These are phyloP conservation scores for Pichia sp. DNA, from an alignment of 1,139 yeast genomes.

Conservation along the genomic window DNA sequence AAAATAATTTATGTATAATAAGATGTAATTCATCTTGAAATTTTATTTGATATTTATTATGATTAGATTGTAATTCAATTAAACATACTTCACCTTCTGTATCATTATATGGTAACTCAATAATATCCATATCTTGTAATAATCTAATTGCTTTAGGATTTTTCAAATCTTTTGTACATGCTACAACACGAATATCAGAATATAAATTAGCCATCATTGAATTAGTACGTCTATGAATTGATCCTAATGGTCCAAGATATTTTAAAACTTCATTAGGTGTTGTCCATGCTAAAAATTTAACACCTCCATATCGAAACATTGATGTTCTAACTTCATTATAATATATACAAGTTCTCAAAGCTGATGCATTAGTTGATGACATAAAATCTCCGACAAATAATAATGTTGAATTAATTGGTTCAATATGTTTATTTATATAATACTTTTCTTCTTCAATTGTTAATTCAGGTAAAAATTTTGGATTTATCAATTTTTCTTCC, in stretches of 20 bases:
- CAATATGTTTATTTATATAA: conserved; percentile 3
- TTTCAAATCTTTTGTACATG: conserved; percentile 20
- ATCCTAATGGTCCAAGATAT: conserved; percentile 24
- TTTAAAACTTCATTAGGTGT: conserved; percentile 23
- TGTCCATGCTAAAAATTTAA: conserved; percentile 27
- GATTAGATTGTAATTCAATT: conserved; percentile 53
- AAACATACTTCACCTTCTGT: conserved; percentile 30
- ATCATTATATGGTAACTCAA: conserved; percentile 19
- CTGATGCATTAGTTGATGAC: conserved; percentile 52
- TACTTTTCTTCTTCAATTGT: conserved; percentile 19
- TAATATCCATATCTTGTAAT: conserved; percentile 11
- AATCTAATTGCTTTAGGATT: conserved; percentile 12
- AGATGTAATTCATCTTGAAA: conserved; percentile 53
- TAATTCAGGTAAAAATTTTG: conserved; percentile 16
- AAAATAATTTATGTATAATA: conserved; percentile 59
- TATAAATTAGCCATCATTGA: conserved; percentile 24
- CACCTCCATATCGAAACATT: conserved; percentile 24
- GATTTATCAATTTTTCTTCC: conserved; percentile 18
- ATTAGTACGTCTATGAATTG: conserved; percentile 26
- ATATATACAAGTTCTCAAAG: conserved; percentile 34
- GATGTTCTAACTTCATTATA: conserved; percentile 26
- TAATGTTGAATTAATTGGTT: conserved; percentile 49
- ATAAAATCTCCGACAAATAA: conserved; percentile 63
- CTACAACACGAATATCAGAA: conserved; percentile 22
- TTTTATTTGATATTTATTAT: conserved; percentile 21